phyloP scores from a whole-genome alignment of 2,329 filamentous ascomycete species.

The Neonectria punicea region DNA sequence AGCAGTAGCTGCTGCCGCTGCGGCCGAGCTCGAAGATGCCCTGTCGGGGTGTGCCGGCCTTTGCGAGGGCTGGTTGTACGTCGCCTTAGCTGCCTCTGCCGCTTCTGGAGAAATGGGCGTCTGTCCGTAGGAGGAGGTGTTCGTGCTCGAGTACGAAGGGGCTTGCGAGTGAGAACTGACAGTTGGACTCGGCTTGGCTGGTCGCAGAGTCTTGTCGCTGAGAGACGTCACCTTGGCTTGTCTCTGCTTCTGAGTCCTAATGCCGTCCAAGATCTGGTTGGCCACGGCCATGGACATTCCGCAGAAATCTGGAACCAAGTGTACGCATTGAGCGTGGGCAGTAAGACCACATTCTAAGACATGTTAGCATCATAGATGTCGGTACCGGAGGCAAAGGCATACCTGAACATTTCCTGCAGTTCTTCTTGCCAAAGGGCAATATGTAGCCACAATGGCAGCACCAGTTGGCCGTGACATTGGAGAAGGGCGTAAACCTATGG shows the following conservation, averaged over 20 bases:
- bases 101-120: conserved; percentile 57
- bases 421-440: conserved; percentile 93
- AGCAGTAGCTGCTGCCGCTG: conserved; percentile 66
- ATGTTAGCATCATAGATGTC: conserved; percentile 42
- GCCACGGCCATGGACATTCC: conserved; percentile 99
- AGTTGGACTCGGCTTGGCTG: conserved; percentile 58
- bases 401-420: conserved; percentile 91
- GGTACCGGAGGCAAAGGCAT: conserved; percentile 45
- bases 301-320: conserved; percentile 97
- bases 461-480: conserved; percentile 98
- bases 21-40: conserved; percentile 63
- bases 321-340: conserved; percentile 89
- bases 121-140: conserved; percentile 35
- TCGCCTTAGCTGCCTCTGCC: conserved; percentile 71
- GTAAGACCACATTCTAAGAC: conserved; percentile 85
- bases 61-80: conserved; percentile 68
- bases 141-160: conserved; percentile 49
- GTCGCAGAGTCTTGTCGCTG: conserved; percentile 73
- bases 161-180: conserved; percentile 47
- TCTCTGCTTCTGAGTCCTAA: conserved; percentile 79
- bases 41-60: conserved; percentile 63
- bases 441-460: conserved; percentile 99
- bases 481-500: conserved; percentile 95
- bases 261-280: conserved; percentile 90
- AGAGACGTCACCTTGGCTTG: conserved; percentile 69